phyloP scores from a whole-genome alignment of 805 yeast species.

The Torulaspora microellipsoides region DNA sequence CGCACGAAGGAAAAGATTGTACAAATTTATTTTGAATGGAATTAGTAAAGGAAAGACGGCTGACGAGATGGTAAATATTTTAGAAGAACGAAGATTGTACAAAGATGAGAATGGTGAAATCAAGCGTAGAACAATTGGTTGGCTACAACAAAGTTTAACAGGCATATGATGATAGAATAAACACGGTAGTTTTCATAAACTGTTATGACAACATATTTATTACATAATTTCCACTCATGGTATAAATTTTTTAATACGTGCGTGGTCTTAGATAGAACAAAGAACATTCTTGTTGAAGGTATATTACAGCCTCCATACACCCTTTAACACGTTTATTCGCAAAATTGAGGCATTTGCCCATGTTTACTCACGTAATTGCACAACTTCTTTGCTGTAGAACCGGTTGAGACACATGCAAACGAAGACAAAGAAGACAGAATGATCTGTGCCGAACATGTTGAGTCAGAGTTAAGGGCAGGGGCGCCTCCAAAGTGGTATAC shows the following conservation, averaged over 20 bases:
- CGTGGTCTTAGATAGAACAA: background rate
- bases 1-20: constrained; percentile 35
- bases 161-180: constrained; percentile 22
- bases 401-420: no score
- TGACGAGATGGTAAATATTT: constrained; percentile 30
- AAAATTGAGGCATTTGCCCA: no score
- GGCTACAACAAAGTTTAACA: constrained; percentile 36
- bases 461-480: no score
- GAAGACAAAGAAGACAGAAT: no score
- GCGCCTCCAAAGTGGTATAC: no score
- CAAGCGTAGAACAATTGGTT: constrained; percentile 34
- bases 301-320: no score
- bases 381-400: no score
- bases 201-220: background rate
- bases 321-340: no score
- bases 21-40: constrained; percentile 34
- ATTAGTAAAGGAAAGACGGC: constrained; percentile 34
- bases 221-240: background rate
- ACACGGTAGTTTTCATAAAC: background rate
- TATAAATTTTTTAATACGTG: no score
- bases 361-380: no score
- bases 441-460: no score
- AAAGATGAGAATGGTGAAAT: constrained; percentile 33
- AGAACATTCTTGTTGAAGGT: background rate
- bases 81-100: constrained; percentile 32